Evolutionary conservation across 1,284 basidiomycete species (phyloP), one percentile per base, ranked within the genome.

Genomic region (Binderoboletus segoi): DNA sequence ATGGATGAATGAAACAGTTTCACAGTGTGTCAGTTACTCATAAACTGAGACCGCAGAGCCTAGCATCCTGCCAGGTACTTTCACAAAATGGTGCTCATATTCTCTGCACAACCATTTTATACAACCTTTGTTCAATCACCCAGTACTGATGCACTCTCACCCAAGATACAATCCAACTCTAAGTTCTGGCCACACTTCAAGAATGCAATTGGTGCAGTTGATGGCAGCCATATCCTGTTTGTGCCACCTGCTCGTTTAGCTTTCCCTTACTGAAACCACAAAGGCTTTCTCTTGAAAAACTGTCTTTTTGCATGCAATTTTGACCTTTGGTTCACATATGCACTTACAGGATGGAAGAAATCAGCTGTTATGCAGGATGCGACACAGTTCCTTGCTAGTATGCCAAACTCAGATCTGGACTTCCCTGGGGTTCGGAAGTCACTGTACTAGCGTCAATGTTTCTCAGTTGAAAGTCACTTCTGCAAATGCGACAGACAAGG

Each of bases 231-330:
- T 23, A 48, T 54, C 6, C 30, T 32, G 5, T 24, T n/a, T 3
- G 13, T 47, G 6, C 18, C 38, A 4, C 20, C 41, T 8, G 8
- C 26, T 4, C 3, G 23, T 37, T 4, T 20, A 8, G 15, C 3
- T 8, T 1, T n/a, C 3, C 20, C 23, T 2, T 53, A 43, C 33
- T 55, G 59, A 3, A 67, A 70, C 44, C 46, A 57, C 8, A 70
- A 72, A 41, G 69, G 69, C 6, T 43, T 51, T 16, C 24, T 69
- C 1, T 60, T 63, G 4, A 64, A 70, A 47, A 73, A 73, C 46
- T 51, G 63, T 3, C 57, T 72, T 3, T 62, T 65, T 16, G 49
- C 60, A 20, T 63, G 63, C 44, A 40, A 62, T 26, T 65, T 61
- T 53, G 23, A 59, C n/a, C 33, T 60, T 3, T 15, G 11, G 1